These are phyloP conservation scores for Phytophthora aleatoria DNA, from an alignment of 352 stramenopile genomes.

Conservation along the genomic window DNA sequence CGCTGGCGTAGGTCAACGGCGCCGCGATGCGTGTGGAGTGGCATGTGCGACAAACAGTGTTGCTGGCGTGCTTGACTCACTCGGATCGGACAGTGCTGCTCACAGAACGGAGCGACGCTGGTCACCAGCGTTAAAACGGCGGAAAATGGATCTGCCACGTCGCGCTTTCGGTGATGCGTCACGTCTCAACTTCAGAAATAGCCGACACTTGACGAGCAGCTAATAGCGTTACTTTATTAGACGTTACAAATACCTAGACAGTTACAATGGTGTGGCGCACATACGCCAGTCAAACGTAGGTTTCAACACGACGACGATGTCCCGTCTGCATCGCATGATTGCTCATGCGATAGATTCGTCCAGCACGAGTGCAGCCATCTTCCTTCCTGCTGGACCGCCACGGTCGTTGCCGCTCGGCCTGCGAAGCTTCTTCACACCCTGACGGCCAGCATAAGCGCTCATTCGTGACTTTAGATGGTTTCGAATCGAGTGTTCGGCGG, in stretches of 20 bases:
- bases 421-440: conserved; percentile 13
- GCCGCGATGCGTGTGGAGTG: conserved; percentile 1
- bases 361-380: conserved; percentile 16
- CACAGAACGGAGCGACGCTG: not conserved
- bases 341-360: conserved; percentile 13
- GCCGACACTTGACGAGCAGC: conserved; percentile 8
- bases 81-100: conserved; percentile 2
- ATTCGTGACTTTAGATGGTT: not conserved
- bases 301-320: conserved; percentile 6
- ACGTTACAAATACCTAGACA: not conserved
- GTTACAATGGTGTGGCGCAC: conserved; percentile 9
- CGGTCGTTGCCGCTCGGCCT: conserved; percentile 5
- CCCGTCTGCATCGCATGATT: conserved; percentile 15
- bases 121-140: conserved; percentile 5
- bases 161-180: conserved; percentile 25
- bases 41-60: conserved; percentile 19
- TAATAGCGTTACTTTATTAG: not conserved
- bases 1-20: conserved; percentile 10
- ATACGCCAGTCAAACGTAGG: conserved; percentile 5
- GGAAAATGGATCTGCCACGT: conserved; percentile 18
- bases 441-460: not conserved
- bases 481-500: not conserved
- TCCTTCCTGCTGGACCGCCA: conserved; percentile 8
- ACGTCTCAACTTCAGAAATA: conserved; percentile 28
- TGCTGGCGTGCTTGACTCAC: conserved; percentile 11